Percentiles rank a stretch among this genome's conserved stretches.
Conservation (phyloP, 345 rosid species). For the Brassica nigra region DNA sequence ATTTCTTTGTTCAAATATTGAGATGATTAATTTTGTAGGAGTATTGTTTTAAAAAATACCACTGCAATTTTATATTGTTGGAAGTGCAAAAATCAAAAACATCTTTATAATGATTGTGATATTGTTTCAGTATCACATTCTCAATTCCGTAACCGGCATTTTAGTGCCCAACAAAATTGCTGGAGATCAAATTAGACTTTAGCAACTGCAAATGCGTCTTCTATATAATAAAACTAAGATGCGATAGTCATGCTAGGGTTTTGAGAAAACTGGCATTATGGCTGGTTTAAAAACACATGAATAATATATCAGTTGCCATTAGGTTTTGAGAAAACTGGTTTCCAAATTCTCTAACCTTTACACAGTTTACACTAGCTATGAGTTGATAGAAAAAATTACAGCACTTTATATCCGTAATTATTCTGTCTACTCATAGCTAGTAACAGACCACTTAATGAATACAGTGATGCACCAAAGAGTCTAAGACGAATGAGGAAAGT, state of each 20-base stretch:
- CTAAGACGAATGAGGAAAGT: constrained; percentile 8
- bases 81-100: not conserved
- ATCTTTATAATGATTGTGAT: not conserved
- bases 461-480: constrained; percentile 2
- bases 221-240: not conserved
- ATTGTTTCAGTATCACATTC: not conserved
- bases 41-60: too few species aligned
- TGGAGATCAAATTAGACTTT: not conserved
- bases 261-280: not conserved
- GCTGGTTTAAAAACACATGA: not conserved
- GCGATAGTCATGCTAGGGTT: not conserved
- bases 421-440: not conserved
- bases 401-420: not conserved
- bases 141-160: not conserved
- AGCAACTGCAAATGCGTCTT: not conserved
- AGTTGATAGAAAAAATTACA: not conserved
- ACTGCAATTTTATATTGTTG: not conserved
- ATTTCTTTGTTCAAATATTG: not conserved
- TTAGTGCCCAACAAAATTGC: not conserved
- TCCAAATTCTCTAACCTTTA: not conserved
- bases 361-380: not conserved
- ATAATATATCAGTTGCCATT: not conserved
- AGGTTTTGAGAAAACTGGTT: not conserved
- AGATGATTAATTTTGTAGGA: not conserved
- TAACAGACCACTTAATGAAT: not conserved